Evolutionary conservation across 1,284 basidiomycete genomes (phyloP).

Genomic region (Pseudomicrostroma phylloplanum): DNA sequence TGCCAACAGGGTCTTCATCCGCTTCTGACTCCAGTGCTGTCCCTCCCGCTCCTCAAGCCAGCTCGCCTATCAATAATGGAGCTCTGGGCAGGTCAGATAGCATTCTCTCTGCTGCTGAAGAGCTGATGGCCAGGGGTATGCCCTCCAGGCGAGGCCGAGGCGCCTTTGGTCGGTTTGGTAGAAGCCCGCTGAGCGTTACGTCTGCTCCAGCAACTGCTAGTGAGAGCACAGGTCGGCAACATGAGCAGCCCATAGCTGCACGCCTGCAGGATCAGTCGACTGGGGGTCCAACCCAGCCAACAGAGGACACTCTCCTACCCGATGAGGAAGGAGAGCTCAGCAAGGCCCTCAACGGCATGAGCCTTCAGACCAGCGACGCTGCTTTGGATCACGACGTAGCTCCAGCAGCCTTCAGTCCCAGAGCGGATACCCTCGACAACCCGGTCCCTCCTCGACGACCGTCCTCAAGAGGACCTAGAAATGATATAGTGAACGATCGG

Average conservation of each 20-base stretch:
- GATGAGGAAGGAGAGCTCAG: not conserved
- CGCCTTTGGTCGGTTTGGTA: conserved; percentile 8
- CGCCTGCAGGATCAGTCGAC: not conserved
- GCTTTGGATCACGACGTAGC: too few relatives aligned
- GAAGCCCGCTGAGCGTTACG: conserved; percentile 8
- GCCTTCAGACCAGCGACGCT: not conserved
- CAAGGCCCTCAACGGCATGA: not conserved
- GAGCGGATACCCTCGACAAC: not conserved
- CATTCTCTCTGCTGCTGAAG: conserved; percentile 37
- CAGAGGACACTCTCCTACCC: not conserved
- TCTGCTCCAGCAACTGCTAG: conserved; percentile 2
- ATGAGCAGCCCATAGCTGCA: not conserved
- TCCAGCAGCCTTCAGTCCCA: conserved; percentile 10
- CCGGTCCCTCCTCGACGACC: conserved; percentile 7
- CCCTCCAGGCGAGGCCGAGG: conserved; percentile 19
- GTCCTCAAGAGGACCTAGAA: conserved; percentile 16
- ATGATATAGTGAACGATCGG: conserved; percentile 2
- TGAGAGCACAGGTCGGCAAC: not conserved
- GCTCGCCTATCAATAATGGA: not conserved
- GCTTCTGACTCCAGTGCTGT: conserved; percentile 6
- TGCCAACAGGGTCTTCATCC: not conserved
- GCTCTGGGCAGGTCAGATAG: conserved; percentile 31
- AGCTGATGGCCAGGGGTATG: conserved; percentile 33
- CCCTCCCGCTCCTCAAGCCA: not conserved
- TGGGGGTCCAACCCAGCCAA: not conserved